Base-by-base conservation (phyloP, 1,284 basidiomycete species). In the Heterobasidion parviporum region DNA sequence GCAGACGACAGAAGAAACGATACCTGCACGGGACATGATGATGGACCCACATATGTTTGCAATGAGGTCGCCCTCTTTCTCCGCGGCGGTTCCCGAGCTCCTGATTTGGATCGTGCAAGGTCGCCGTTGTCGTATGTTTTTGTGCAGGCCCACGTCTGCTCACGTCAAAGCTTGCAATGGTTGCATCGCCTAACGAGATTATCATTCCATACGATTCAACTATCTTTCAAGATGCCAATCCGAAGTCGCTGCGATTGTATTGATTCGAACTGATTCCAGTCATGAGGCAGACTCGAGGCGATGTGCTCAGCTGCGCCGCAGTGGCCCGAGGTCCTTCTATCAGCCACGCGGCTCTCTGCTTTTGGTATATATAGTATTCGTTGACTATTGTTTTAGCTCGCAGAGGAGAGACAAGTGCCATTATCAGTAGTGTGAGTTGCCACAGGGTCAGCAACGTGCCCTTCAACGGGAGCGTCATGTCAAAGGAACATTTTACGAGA, bases 11-110 rank as follows among this genome's bases (percentile, higher is more conserved):
- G 49, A 50, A 18, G 46, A 18, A 48, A 48, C 10, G 26, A 48
- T 32, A 3, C 14, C 14, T 6, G 16, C 16, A 16, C 14, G 16
- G 16, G 16, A 44, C 12, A 16, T 4, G 6, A 48, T 45, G 53
- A 53, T 16, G 51, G 38, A 41, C 10, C 58, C 47, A 61, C 60
- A 61, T 59, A 59, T 60, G 59, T 59, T 53, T 8, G 50, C 59
- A 56, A 41, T 55, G 60, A 61, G 59, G 59, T 54, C 41, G 32
- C 36, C 32, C 32, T 32, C 26, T 26, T 26, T 26, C 50, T 16
- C 53, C 58, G 58, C 54, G 54, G 56, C 50, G 12, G 15, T 6
- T 20, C 15, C 20, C 26, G n/a, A 8, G 47, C 7, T 16, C 32
- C 6, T 48, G 8, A 48, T 8, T 26, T 26, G 46, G n/a, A 18